Percentiles rank a stretch among this genome's conserved stretches.
Conservation (phyloP, 2,329 filamentous ascomycete genomes). For the Ophiosphaerella narmari region DNA sequence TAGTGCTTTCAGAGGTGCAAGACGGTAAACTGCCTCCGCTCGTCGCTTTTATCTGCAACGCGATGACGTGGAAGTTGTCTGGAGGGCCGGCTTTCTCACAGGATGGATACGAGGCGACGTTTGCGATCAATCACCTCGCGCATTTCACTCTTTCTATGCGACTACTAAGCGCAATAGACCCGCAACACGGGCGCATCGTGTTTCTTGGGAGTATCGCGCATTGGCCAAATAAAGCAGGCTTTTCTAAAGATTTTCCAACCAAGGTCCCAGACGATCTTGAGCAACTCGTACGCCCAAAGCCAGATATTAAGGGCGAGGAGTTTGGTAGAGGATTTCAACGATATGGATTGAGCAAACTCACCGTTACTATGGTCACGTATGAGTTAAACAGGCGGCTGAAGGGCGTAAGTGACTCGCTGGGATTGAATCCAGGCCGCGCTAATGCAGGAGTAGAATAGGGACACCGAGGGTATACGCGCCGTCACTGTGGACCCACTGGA, state of each 20-base stretch:
- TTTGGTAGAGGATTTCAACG: constrained; percentile 50
- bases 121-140: constrained; percentile 24
- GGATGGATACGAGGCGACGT: constrained; percentile 23
- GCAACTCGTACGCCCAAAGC: constrained; percentile 40
- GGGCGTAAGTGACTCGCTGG: constrained; percentile 22
- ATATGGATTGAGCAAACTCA: constrained; percentile 52
- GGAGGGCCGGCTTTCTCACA: constrained; percentile 10
- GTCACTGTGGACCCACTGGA: constrained; percentile 44
- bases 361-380: constrained; percentile 48
- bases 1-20: constrained; percentile 11
- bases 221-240: constrained; percentile 42
- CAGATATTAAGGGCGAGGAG: constrained; percentile 37
- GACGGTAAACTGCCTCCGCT: constrained; percentile 12
- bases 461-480: constrained; percentile 31
- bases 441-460: constrained; percentile 20
- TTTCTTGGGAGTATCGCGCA: constrained; percentile 41
- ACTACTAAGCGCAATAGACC: constrained; percentile 17
- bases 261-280: constrained; percentile 42
- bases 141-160: constrained; percentile 21
- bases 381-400: constrained; percentile 45
- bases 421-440: not conserved
- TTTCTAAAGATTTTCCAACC: constrained; percentile 45
- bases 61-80: constrained; percentile 23
- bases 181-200: constrained; percentile 20
- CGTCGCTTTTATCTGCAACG: constrained; percentile 29